Evolutionary conservation across 2,329 filamentous ascomycete species (phyloP), one percentile per base, ranked within the genome.

Genomic region (Cladosporium cucumerinum): DNA sequence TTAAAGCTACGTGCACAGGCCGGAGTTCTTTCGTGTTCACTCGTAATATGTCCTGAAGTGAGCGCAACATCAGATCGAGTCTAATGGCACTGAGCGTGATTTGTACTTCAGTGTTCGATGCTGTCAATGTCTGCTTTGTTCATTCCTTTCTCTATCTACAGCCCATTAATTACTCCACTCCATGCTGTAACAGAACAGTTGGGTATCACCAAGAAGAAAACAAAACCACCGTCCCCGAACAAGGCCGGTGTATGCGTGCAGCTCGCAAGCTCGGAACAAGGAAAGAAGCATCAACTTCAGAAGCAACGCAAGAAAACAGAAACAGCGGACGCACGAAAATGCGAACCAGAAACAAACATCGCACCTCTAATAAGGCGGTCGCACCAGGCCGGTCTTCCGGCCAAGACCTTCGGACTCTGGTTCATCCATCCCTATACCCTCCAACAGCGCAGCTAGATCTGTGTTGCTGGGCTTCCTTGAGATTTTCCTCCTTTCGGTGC

Each of bases 371-470:
- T 65, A 65, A 30, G 63, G 63, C 16, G 63, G 63, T 23, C 63
- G 60, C 5, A 48, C 57, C 32, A 60, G 11, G 10, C 63, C 57
- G 6, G 34, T 46, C 26, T 36, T 65, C 48, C 52, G 26, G 7
- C 32, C 34, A 21, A 43, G 32, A 16, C 30, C 60, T n/a, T 62
- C 60, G 6, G 48, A 21, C 54, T 59, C 61, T 32, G 25, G 21
- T 23, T 61, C 63, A 7, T 52, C 64, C 28, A 63, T 52, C 4
- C 52, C 63, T 21, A 67, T 66, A 3, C 66, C 66, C n/a, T 63
- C 66, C 30, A 67, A 54, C 34, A 67, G 34, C 14, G 66, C 66
- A 14, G 55, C 36, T 5, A 67, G 57, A 30, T 67, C 61, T 10
- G 55, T 65, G 30, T 65, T 62, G 46, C 61, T 52, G 16, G 60